phyloP scores from a whole-genome alignment of 1,284 basidiomycete species.

The Cutaneotrichosporon spelunceum region DNA sequence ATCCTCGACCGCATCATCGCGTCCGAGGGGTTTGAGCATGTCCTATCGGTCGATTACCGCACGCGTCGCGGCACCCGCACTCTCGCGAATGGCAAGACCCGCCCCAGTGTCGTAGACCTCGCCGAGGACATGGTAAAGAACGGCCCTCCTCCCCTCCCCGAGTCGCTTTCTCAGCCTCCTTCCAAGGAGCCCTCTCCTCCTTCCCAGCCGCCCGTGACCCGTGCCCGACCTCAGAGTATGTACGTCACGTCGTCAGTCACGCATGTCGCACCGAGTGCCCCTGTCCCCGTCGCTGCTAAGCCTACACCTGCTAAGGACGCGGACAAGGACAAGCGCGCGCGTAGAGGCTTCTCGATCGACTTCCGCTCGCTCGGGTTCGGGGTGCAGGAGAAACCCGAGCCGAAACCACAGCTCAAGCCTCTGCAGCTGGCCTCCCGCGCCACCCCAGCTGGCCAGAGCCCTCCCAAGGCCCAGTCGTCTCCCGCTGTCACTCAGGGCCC shows the following conservation, averaged over 20 bases:
- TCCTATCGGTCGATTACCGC: slow-evolving; percentile 80
- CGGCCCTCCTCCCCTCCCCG: slow-evolving; percentile 2
- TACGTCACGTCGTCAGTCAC: slow-evolving; percentile 3
- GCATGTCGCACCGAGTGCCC: neutral
- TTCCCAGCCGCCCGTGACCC: neutral
- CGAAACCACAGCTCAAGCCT: slow-evolving; percentile 34
- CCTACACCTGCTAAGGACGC: slow-evolving; percentile 8
- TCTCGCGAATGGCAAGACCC: neutral
- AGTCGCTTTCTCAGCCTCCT: neutral
- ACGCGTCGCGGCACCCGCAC: slow-evolving; percentile 30
- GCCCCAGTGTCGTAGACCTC: slow-evolving; percentile 15
- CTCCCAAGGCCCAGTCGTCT: slow-evolving; percentile 2
- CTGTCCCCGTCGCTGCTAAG: neutral
- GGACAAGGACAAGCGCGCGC: slow-evolving; percentile 34
- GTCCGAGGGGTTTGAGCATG: slow-evolving; percentile 88
- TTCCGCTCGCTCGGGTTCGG: slow-evolving; percentile 48
- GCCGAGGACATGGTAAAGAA: slow-evolving; percentile 19
- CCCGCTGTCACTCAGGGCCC: slow-evolving; percentile 1
- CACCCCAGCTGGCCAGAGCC: slow-evolving; percentile 9
- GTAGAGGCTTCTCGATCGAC: slow-evolving; percentile 49
- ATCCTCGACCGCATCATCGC: slow-evolving; percentile 93
- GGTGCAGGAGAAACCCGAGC: slow-evolving; percentile 20
- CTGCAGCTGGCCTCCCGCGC: slow-evolving; percentile 30
- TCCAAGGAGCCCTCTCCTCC: neutral
- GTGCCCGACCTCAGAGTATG: slow-evolving; percentile 20